These are phyloP conservation scores for Strobilomyces dryophilus DNA, from an alignment of 768 basidiomycete genomes.

Conservation along the genomic window DNA sequence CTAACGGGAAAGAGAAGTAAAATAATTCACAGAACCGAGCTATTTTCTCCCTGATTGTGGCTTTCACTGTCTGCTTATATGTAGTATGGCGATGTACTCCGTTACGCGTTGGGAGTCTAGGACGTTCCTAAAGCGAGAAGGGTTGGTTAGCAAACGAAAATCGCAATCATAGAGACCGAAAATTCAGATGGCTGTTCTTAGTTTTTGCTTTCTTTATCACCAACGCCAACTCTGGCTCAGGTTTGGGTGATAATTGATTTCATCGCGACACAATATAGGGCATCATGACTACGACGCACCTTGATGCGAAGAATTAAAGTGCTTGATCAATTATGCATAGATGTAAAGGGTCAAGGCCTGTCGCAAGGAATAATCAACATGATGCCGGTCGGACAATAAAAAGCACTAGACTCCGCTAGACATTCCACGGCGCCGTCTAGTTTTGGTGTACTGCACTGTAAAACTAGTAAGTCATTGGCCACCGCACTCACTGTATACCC, in stretches of 20 bases:
- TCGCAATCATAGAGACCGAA: background rate
- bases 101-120: no score
- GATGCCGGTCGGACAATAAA: background rate
- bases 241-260: conserved; percentile 20
- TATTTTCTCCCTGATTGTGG: no score
- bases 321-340: no score
- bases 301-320: background rate
- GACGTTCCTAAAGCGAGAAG: conserved; percentile 4
- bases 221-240: conserved; percentile 29
- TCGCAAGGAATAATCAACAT: no score
- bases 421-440: no score
- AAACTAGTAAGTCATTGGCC: no score
- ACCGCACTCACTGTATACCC: no score
- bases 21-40: conserved; percentile 31
- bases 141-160: conserved; percentile 15
- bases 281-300: conserved; percentile 9
- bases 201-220: conserved; percentile 29
- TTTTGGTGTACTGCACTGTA: no score
- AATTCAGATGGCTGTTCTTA: conserved; percentile 34
- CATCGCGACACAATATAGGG: conserved; percentile 12
- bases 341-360: no score
- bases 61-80: background rate
- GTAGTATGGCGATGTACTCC: background rate
- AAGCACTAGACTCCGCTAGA: background rate
- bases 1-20: conserved; percentile 54